These are phyloP conservation scores for Carpinus fangiana DNA, from an alignment of 306 rosid genomes.

Conservation along the genomic window DNA sequence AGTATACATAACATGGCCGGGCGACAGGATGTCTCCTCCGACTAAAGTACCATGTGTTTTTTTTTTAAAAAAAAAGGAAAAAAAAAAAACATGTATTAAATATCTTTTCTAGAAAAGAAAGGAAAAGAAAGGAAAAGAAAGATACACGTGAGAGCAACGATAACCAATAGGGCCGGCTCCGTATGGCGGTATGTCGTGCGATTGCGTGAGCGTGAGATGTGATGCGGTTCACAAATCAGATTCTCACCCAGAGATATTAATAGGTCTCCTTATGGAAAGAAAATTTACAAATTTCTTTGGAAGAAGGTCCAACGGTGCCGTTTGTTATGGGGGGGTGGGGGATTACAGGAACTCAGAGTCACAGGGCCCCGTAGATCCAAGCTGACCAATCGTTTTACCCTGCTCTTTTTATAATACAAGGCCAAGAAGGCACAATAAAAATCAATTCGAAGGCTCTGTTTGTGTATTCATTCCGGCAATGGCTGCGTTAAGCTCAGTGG, in stretches of 20 bases:
- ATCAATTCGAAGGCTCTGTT: background rate
- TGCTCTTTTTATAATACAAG: background rate
- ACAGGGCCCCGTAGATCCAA: background rate
- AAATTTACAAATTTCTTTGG: background rate
- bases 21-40: too few relatives aligned
- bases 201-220: background rate
- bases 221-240: background rate
- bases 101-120: background rate
- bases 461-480: constrained; percentile 12
- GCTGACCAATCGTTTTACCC: background rate
- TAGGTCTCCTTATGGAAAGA: background rate
- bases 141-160: background rate
- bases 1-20: too few relatives aligned
- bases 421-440: background rate
- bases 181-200: background rate
- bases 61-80: too few relatives aligned
- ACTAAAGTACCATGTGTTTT: too few relatives aligned
- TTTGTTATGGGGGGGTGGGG: background rate
- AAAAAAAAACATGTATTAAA: background rate
- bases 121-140: background rate
- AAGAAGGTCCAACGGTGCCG: background rate
- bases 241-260: background rate
- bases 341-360: background rate
- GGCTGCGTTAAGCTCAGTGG: constrained; percentile 35
- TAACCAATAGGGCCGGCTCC: background rate